A percentile compares a stretch with the other conserved stretches of the same genome.
Evolutionary conservation across 805 yeast genomes (phyloP).

Genomic region (Pichia californica): DNA sequence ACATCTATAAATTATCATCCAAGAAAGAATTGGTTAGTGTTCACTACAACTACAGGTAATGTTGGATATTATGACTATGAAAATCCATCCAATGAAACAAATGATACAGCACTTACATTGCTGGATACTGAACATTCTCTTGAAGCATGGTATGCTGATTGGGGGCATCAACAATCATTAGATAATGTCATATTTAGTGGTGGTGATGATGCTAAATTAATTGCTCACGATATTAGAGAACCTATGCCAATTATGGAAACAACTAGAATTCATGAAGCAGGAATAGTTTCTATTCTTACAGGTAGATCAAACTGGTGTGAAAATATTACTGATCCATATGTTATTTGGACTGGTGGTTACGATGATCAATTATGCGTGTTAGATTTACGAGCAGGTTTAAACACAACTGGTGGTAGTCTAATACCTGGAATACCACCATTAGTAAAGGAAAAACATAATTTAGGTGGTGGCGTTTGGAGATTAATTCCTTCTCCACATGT

Average conservation of each 20-base stretch:
- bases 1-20: slow-evolving; percentile 63
- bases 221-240: slow-evolving; percentile 62
- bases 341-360: slow-evolving; percentile 83
- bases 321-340: slow-evolving; percentile 30
- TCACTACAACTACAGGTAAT: slow-evolving; percentile 67
- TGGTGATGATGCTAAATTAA: slow-evolving; percentile 78
- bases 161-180: slow-evolving; percentile 50
- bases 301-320: slow-evolving; percentile 38
- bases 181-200: slow-evolving; percentile 68
- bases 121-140: slow-evolving; percentile 45
- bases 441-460: slow-evolving; percentile 36
- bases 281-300: slow-evolving; percentile 76
- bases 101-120: slow-evolving; percentile 16
- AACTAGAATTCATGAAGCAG: slow-evolving; percentile 74
- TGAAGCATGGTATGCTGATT: slow-evolving; percentile 87
- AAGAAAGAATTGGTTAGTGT: slow-evolving; percentile 32
- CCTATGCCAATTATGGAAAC: slow-evolving; percentile 32
- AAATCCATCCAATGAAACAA: slow-evolving; percentile 12
- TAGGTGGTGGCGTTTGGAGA: slow-evolving; percentile 97
- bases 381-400: slow-evolving; percentile 52
- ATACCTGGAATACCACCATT: slow-evolving; percentile 45
- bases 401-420: slow-evolving; percentile 18
- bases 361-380: slow-evolving; percentile 70
- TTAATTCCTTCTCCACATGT: slow-evolving; percentile 54
- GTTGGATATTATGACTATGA: slow-evolving; percentile 27